Base-by-base conservation (phyloP, 2,329 filamentous ascomycete species). In the Verticillium albo-atrum region DNA sequence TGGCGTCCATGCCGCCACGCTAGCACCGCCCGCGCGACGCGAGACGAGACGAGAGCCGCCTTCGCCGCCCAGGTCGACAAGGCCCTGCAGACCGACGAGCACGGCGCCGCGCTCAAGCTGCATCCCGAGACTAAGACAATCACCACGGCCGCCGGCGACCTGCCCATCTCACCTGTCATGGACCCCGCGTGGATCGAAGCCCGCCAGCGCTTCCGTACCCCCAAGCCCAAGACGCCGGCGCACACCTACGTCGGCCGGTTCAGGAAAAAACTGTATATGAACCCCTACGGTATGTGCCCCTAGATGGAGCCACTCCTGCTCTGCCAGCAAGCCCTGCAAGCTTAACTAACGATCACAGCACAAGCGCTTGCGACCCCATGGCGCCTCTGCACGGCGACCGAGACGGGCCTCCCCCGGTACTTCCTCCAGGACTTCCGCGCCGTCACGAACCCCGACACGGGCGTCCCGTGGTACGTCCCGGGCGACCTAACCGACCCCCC, bases 391-490 rank as follows among this genome's bases (percentile, higher is more conserved):
- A 67, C 71, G 25, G 68, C 81, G 32, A 85, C 86, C 1, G 62
- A 66, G 0, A 68, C 70, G 0, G 67, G 68, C 1, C 71, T 91
- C 6, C 89, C 89, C 1, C 72, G 71, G 15, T 85, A 81, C 66
- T 89, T 91, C 68, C 74, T 91, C 4, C 82, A 89, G 58, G 77
- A 83, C 32, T 86, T 91, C 61, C 78, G 80, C 28, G 67, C 86
- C 2, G 74, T 86, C 14, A 68, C 74, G 1, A 80, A 89, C 58
- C 86, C 87, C 0, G 72, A 78, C 10, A 84, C 82, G 0, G 68
- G 71, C 0, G 65, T 74, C 2, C 75, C 80, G 0, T 90, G 84
- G 83, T 83, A 81, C 69, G 75, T 86, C 17, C 87, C 87, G 0
- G 75, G 72, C 9, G 60, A 58, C 14, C 54, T 50, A 32, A 61